Percentiles rank a stretch among this genome's conserved stretches.
Evolutionary conservation across 78 protist genomes (phyloP).

Genomic region (Protostelium mycophagum): DNA sequence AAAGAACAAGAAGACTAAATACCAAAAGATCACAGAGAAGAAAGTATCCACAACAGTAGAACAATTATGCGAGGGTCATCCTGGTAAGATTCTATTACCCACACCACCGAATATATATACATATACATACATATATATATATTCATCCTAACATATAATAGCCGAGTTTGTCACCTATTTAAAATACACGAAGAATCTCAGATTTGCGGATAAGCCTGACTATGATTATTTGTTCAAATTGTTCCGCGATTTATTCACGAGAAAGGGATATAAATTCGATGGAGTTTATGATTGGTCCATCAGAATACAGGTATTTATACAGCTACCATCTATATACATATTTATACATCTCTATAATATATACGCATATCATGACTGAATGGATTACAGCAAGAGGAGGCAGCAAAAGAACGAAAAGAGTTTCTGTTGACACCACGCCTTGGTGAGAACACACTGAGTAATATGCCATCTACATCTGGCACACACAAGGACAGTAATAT

Average conservation of each 20-base stretch:
- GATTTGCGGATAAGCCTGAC: constrained; percentile 84
- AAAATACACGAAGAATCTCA: constrained; percentile 55
- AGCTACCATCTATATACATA: not conserved
- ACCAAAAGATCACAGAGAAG: constrained; percentile 79
- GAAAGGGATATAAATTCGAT: constrained; percentile 67
- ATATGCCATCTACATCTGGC: not conserved
- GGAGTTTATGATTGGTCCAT: constrained; percentile 67
- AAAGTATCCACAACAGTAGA: constrained; percentile 73
- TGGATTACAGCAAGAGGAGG: not conserved
- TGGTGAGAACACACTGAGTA: not conserved
- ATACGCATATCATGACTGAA: not conserved
- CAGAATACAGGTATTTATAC: constrained; percentile 31
- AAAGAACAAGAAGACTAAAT: constrained; percentile 78
- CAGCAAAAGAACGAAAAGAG: not conserved
- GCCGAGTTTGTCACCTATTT: constrained; percentile 54
- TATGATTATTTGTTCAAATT: constrained; percentile 85
- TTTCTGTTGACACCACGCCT: not conserved
- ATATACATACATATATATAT: too few species aligned
- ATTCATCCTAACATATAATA: too few species aligned
- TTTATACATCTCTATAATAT: not conserved
- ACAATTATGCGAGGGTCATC: constrained; percentile 64
- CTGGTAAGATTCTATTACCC: not conserved
- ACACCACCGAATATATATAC: not conserved
- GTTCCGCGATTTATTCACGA: constrained; percentile 67
- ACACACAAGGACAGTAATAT: not conserved